Evolutionary conservation across 2,329 filamentous ascomycete species (phyloP).

Genomic region (Drechslerella coelobrocha): DNA sequence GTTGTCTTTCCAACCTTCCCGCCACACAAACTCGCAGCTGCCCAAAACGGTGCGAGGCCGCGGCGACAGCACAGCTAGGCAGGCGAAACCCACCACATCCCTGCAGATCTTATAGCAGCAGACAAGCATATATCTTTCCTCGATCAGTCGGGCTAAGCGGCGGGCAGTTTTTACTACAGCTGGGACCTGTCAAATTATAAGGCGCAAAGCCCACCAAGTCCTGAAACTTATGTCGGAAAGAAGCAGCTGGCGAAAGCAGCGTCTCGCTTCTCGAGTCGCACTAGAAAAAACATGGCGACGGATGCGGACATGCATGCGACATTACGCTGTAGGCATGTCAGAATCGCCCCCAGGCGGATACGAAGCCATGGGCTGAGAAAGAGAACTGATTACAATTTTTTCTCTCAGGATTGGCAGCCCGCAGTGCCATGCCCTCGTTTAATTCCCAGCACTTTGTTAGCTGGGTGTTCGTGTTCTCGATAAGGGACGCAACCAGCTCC

Average conservation of each 20-base stretch:
- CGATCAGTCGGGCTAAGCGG: background rate
- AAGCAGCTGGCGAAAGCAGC: background rate
- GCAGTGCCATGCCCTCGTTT: background rate
- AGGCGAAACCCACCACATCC: background rate
- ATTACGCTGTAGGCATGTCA: background rate
- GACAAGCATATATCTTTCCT: background rate
- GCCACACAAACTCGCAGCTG: background rate
- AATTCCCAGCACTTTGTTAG: background rate
- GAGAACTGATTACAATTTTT: background rate
- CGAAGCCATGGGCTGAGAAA: too few relatives aligned
- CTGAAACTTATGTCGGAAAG: background rate
- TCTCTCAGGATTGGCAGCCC: background rate
- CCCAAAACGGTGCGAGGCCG: background rate
- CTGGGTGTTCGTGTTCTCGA: background rate
- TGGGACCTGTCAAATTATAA: background rate
- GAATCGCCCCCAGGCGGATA: too few relatives aligned
- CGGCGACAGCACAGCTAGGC: background rate
- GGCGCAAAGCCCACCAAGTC: background rate
- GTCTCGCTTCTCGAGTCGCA: background rate
- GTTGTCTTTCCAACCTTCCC: background rate
- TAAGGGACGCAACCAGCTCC: slow-evolving; percentile 10
- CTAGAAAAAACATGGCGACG: background rate
- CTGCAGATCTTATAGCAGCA: background rate
- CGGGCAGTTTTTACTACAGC: background rate
- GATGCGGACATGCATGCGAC: background rate